A percentile compares a stretch with the other conserved stretches of the same genome.
Conservation (phyloP, 345 rosid genomes). For the Firmiana major region DNA sequence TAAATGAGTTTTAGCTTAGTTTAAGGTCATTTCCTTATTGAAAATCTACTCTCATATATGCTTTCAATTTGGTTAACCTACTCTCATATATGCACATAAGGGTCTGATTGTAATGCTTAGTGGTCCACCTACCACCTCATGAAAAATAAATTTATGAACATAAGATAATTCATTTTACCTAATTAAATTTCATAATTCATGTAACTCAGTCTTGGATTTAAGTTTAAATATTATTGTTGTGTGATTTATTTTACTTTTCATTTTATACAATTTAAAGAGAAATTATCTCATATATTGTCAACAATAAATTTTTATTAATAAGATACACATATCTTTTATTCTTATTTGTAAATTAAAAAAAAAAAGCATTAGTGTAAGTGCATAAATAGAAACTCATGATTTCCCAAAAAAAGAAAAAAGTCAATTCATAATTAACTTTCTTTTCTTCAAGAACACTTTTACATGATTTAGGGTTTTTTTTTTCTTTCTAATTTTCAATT, state of each 20-base stretch:
- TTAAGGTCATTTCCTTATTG: background rate
- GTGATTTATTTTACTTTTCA: background rate
- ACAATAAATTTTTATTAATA: too few species aligned
- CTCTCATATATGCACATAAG: background rate
- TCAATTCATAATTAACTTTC: background rate
- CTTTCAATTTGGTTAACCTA: background rate
- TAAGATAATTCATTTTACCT: background rate
- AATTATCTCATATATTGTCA: too few species aligned
- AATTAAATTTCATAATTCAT: background rate
- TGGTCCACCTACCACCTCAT: background rate
- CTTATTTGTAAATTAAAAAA: too few species aligned
- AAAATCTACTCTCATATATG: too few species aligned
- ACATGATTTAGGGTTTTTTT: background rate
- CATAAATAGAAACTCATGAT: too few species aligned
- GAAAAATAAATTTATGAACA: background rate
- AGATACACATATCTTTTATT: too few species aligned
- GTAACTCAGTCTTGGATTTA: background rate
- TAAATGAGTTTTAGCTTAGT: slow-evolving; percentile 16
- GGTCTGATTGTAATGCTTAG: background rate
- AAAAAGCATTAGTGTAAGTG: too few species aligned
- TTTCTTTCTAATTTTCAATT: background rate
- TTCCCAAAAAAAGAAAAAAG: too few species aligned
- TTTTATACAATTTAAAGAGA: background rate
- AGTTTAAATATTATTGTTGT: background rate
- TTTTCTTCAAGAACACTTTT: background rate